A percentile compares a stretch with the other conserved stretches of the same genome.
phyloP scores from a whole-genome alignment of 108 stramenopile genomes.

The Nitzschia putrida region DNA sequence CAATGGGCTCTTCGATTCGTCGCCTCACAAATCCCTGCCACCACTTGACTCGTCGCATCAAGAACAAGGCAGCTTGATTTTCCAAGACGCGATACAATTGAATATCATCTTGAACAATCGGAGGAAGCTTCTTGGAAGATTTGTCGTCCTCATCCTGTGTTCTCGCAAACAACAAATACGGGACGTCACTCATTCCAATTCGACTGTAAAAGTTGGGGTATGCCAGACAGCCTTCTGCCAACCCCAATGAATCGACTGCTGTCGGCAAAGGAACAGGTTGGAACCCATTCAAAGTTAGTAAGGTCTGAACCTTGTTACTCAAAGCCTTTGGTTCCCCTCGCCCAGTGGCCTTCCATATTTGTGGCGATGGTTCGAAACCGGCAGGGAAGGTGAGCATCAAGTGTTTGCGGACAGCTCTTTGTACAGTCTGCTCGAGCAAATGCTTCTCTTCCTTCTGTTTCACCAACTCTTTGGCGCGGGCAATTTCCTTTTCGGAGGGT shows the following conservation, averaged over 20 bases:
- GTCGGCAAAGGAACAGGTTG: constrained; percentile 16
- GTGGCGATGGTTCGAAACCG: constrained; percentile 6
- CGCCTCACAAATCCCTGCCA: neutral
- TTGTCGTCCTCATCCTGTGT: neutral
- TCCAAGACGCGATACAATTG: constrained; percentile 52
- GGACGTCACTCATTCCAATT: neutral
- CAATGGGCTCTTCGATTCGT: neutral
- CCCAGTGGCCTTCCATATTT: constrained; percentile 6
- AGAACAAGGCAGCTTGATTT: constrained; percentile 33
- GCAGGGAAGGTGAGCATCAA: constrained; percentile 1
- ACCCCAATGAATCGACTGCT: neutral
- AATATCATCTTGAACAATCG: constrained; percentile 48
- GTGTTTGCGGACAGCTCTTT: neutral
- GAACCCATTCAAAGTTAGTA: constrained; percentile 29
- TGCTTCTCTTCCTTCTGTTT: constrained; percentile 1
- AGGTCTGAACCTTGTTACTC: constrained; percentile 7
- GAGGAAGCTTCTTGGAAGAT: constrained; percentile 3
- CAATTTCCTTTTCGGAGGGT: neutral
- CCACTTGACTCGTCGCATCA: constrained; percentile 21
- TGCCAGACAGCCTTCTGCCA: constrained; percentile 37
- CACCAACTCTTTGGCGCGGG: constrained; percentile 3
- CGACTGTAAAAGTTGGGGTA: constrained; percentile 8
- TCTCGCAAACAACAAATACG: constrained; percentile 9
- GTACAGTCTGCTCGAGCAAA: neutral
- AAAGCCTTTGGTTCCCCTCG: neutral